A percentile compares a stretch with the other conserved stretches of the same genome.
These are phyloP conservation scores for Lineolata rhizophorae DNA, from an alignment of 495 filamentous ascomycete genomes.

Conservation along the genomic window DNA sequence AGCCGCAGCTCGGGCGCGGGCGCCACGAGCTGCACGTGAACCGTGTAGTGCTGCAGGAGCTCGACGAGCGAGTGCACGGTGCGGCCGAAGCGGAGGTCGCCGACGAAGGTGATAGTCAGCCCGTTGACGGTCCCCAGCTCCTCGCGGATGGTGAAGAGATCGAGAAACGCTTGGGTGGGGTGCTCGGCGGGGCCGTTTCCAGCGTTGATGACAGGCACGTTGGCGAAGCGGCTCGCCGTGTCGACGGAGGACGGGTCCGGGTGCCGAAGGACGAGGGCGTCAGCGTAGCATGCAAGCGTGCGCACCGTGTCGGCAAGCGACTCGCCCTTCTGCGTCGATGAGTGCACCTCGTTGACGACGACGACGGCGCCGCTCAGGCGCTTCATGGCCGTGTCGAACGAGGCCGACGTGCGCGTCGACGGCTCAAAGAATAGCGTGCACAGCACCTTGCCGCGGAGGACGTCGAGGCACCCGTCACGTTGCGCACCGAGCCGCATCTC, in stretches of 20 bases:
- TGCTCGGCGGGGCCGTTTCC: conserved; percentile 91
- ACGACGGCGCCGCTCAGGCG: conserved; percentile 73
- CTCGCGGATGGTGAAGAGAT: conserved; percentile 94
- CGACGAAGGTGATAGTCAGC: conserved; percentile 84
- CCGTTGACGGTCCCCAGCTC: conserved; percentile 88
- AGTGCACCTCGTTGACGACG: conserved; percentile 53
- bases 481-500: conserved; percentile 91
- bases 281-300: conserved; percentile 80
- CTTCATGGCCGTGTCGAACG: conserved; percentile 97
- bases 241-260: conserved; percentile 58
- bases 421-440: conserved; percentile 94
- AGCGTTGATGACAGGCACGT: conserved; percentile 86
- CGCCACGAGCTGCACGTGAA: conserved; percentile 75
- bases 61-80: conserved; percentile 89
- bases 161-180: conserved; percentile 94
- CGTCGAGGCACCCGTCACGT: conserved; percentile 66
- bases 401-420: conserved; percentile 84
- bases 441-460: conserved; percentile 67
- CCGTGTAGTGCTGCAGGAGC: conserved; percentile 83
- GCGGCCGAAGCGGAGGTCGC: conserved; percentile 79
- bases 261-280: conserved; percentile 86
- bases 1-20: conserved; percentile 50
- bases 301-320: conserved; percentile 80
- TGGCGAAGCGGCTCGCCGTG: conserved; percentile 62
- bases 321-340: conserved; percentile 82